Percentiles rank a stretch among this genome's conserved stretches.
phyloP scores from a whole-genome alignment of 2,329 filamentous ascomycete genomes.

The Sphaerulina vaccinii region DNA sequence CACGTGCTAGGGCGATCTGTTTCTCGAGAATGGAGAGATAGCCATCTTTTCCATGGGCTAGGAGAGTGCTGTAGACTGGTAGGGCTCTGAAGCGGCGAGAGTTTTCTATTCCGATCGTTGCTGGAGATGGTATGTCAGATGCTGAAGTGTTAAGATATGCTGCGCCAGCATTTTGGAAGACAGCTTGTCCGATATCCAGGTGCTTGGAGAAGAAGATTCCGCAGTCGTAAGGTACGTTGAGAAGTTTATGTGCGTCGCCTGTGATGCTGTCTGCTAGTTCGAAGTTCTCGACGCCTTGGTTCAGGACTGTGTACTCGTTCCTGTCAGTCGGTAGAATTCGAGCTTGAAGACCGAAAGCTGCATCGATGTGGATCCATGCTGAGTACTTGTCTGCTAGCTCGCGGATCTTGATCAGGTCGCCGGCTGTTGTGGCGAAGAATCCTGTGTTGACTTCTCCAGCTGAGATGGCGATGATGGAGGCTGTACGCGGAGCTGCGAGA shows the following conservation, averaged over 20 bases:
- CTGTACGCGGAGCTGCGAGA: conserved; percentile 53
- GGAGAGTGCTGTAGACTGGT: conserved; percentile 79
- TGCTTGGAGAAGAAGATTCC: conserved; percentile 82
- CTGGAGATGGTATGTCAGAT: conserved; percentile 65
- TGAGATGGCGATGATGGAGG: conserved; percentile 77
- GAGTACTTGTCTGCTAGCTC: conserved; percentile 68
- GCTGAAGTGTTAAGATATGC: conserved; percentile 61
- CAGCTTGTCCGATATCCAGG: conserved; percentile 55
- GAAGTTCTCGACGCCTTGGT: conserved; percentile 59
- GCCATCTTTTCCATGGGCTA: conserved; percentile 70
- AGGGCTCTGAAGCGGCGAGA: conserved; percentile 86
- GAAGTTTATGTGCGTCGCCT: conserved; percentile 83
- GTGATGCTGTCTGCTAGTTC: conserved; percentile 85
- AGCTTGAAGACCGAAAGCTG: conserved; percentile 84
- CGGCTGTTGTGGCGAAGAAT: conserved; percentile 65
- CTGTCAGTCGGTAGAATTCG: conserved; percentile 58
- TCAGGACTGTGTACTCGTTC: conserved; percentile 56
- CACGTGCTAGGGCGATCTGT: conserved; percentile 70
- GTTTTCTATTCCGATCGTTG: conserved; percentile 88
- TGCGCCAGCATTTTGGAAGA: conserved; percentile 82
- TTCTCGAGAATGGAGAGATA: conserved; percentile 67
- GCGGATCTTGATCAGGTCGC: conserved; percentile 64
- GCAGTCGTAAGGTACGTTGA: conserved; percentile 93
- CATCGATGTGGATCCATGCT: conserved; percentile 89
- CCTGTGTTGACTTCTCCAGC: conserved; percentile 91